phyloP scores from a whole-genome alignment of 805 yeast genomes.

The Myxozyma sirexii region DNA sequence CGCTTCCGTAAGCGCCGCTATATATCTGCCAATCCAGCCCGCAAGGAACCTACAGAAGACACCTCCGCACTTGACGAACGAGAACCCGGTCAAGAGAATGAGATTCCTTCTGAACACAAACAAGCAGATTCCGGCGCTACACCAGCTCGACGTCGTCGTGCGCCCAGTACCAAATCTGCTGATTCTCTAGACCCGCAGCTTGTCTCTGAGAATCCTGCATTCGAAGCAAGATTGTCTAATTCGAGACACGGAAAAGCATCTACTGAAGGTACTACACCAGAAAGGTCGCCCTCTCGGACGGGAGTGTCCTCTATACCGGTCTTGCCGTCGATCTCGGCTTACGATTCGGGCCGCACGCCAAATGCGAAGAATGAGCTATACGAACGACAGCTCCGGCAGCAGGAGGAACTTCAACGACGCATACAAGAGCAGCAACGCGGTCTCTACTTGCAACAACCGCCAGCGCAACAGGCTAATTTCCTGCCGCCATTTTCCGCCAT shows the following conservation, averaged over 20 bases:
- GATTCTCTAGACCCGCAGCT: no score
- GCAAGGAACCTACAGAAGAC: background rate
- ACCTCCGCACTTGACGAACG: background rate
- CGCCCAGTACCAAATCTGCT: no score
- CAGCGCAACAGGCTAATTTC: background rate
- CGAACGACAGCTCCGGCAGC: conserved; percentile 3
- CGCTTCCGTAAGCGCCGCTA: conserved; percentile 3
- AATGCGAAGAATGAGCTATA: background rate
- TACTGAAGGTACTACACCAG: no score
- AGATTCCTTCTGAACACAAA: no score
- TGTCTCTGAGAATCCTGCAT: no score
- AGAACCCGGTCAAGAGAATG: no score
- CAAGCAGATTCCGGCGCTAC: no score
- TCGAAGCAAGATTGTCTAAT: no score
- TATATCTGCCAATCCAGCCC: background rate
- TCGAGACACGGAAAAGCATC: no score
- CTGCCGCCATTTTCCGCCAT: background rate
- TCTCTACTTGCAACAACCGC: background rate
- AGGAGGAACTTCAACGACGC: background rate
- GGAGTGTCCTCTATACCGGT: no score
- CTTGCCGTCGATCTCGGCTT: background rate
- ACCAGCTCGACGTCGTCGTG: no score
- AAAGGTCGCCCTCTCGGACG: no score
- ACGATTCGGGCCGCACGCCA: background rate
- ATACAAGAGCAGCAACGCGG: conserved; percentile 5